Percentiles rank a stretch among this genome's conserved stretches.
phyloP scores from a whole-genome alignment of 352 stramenopile species.

The Phytophthora colocasiae region DNA sequence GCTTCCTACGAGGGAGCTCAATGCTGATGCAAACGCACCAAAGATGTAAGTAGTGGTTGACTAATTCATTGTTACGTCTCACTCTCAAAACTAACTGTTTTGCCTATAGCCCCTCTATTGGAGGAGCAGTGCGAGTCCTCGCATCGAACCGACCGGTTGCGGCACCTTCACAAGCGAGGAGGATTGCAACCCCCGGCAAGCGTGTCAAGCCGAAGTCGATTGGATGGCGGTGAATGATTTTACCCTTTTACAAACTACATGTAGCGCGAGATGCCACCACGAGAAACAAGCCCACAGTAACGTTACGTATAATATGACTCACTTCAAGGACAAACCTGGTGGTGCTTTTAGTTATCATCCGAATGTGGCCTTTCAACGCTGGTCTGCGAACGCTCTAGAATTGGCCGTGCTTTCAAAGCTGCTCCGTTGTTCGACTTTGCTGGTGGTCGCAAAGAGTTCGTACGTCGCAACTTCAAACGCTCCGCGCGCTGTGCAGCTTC shows the following conservation, averaged over 20 bases:
- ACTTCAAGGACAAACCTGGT: conserved; percentile 15
- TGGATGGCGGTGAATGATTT: conserved; percentile 57
- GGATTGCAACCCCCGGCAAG: conserved; percentile 40
- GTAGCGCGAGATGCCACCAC: not conserved
- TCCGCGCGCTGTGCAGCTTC: conserved; percentile 63
- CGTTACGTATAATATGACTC: conserved; percentile 43
- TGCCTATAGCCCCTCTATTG: conserved; percentile 22
- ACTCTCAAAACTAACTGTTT: conserved; percentile 11
- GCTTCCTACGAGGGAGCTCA: conserved; percentile 39
- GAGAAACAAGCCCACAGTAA: conserved; percentile 26
- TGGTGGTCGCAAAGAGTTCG: conserved; percentile 24
- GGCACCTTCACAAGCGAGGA: conserved; percentile 26
- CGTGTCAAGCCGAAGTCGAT: conserved; percentile 70
- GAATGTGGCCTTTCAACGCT: conserved; percentile 25
- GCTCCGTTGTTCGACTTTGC: conserved; percentile 26
- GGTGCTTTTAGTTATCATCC: conserved; percentile 22
- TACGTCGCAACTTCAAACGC: conserved; percentile 64
- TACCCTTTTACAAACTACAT: conserved; percentile 3
- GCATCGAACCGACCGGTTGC: conserved; percentile 36
- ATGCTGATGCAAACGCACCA: conserved; percentile 26
- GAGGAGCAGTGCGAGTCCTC: conserved; percentile 51
- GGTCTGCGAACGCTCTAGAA: conserved; percentile 45
- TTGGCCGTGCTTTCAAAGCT: conserved; percentile 33
- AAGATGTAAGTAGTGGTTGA: conserved; percentile 48
- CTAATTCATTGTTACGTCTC: conserved; percentile 8